Base-by-base conservation (phyloP, 2,329 filamentous ascomycete species). In the Lasiodiplodia sp. region DNA sequence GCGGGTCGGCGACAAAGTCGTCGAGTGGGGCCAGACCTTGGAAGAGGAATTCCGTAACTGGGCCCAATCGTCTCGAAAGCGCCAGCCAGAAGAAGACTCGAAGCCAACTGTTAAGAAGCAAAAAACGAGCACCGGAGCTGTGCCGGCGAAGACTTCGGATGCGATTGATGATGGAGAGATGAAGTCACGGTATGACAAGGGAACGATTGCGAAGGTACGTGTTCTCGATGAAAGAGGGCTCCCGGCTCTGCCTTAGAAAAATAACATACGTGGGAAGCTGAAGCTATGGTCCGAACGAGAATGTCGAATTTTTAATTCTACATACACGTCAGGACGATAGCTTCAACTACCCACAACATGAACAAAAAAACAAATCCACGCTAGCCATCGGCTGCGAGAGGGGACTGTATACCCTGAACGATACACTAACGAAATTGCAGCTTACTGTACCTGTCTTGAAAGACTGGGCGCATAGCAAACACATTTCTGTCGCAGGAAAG, bases 1-100 rank as follows among this genome's bases (percentile, higher is more conserved):
- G 82, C 89, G 95, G 37, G 91, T 92, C 1, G 94, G 94, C 0
- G 87, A 88, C 2, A 92, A 93, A 75, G 86, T 97, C 11, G 84
- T 91, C 56, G 89, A 92, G 40, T 97, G 94, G 90, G 90, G 92
- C 4, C 83, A 87, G 44, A 85, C 86, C 12, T 84, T 97, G 6
- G 87, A 91, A 37, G 80, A 86, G 10, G 88, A 89, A 68, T 85
- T 83, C 72, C 78, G 80, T 18, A 18, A 55, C 16, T 68, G 34
- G 34, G 77, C 84, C 7, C 79, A 82, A 21, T 79, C 81, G 3
- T 76, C 79, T 16, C 81, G 38, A 14, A 81, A 84, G 25, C 75
- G 78, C 0, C 67, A 49, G 0, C 64, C 68, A 6, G 71, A 71
- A 2, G 74, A 73, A 63, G 51, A 64, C 2, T 55, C 75, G 69